phyloP scores from a whole-genome alignment of 2,329 filamentous ascomycete genomes.

The Mollisiaceae sp. region DNA sequence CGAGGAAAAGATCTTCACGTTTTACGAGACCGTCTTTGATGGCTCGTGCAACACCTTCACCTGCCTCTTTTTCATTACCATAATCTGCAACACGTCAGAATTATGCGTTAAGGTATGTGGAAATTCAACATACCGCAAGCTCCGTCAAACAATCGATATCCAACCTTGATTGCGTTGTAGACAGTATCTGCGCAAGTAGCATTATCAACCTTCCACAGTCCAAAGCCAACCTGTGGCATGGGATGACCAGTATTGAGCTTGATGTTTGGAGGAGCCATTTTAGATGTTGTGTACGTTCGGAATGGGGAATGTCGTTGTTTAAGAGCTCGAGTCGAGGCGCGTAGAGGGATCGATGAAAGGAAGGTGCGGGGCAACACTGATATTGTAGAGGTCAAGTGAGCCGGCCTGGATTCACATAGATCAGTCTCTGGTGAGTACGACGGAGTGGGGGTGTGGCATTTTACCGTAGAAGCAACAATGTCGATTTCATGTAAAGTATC shows the following conservation, averaged over 20 bases:
- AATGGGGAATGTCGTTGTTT: conserved; percentile 7
- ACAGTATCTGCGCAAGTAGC: conserved; percentile 67
- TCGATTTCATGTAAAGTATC: conserved; percentile 23
- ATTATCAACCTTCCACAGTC: conserved; percentile 73
- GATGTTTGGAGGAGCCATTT: conserved; percentile 45
- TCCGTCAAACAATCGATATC: conserved; percentile 65
- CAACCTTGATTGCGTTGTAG: conserved; percentile 67
- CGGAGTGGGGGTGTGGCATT: conserved; percentile 8
- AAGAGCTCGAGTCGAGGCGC: conserved; percentile 6
- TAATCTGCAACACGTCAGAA: conserved; percentile 62
- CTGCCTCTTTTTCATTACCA: conserved; percentile 80
- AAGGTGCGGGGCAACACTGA: conserved; percentile 20
- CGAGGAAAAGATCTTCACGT: conserved; percentile 88
- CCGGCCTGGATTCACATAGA: conserved; percentile 17
- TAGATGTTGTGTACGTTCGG: conserved; percentile 13
- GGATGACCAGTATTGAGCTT: conserved; percentile 54
- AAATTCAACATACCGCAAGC: conserved; percentile 54
- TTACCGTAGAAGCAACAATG: conserved; percentile 22
- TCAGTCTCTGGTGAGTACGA: background rate
- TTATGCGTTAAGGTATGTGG: background rate
- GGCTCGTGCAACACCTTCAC: conserved; percentile 77
- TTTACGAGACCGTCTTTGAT: conserved; percentile 82
- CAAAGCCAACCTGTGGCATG: conserved; percentile 67
- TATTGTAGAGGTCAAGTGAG: conserved; percentile 18
- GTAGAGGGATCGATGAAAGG: conserved; percentile 14